Conservation (phyloP, 1,284 basidiomycete species). For the Cryptococcus sp. region DNA sequence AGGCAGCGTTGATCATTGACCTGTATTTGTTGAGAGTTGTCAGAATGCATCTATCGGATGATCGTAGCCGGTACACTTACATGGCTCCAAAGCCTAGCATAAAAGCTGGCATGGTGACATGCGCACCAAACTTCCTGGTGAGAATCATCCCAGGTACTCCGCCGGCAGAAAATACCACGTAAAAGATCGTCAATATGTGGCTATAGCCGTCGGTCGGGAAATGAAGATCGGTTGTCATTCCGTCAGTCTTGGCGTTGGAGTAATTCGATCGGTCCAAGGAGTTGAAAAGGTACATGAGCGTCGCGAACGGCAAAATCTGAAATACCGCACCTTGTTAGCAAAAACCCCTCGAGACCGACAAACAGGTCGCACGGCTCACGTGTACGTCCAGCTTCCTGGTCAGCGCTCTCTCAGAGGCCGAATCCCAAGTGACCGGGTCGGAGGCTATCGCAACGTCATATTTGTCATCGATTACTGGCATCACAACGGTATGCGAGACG, state of each 20-base stretch:
- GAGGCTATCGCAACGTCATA: too few relatives aligned
- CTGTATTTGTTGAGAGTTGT: background rate
- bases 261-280: background rate
- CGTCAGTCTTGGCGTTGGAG: background rate
- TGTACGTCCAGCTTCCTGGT: conserved; percentile 2
- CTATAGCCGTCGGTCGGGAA: background rate
- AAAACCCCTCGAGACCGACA: background rate
- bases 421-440: too few relatives aligned
- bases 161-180: background rate
- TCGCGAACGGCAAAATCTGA: background rate
- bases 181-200: background rate
- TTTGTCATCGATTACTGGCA: too few relatives aligned
- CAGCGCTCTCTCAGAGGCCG: background rate
- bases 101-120: background rate
- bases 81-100: background rate
- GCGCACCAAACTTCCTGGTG: conserved; percentile 1
- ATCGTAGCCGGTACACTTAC: background rate
- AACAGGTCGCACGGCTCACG: background rate
- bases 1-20: background rate
- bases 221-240: conserved; percentile 1
- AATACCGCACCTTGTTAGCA: background rate
- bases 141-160: background rate
- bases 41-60: background rate
- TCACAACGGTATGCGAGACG: too few relatives aligned
- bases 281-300: background rate